Base-by-base conservation (phyloP, 495 filamentous ascomycete genomes). In the Massariosphaeria phaeospora region DNA sequence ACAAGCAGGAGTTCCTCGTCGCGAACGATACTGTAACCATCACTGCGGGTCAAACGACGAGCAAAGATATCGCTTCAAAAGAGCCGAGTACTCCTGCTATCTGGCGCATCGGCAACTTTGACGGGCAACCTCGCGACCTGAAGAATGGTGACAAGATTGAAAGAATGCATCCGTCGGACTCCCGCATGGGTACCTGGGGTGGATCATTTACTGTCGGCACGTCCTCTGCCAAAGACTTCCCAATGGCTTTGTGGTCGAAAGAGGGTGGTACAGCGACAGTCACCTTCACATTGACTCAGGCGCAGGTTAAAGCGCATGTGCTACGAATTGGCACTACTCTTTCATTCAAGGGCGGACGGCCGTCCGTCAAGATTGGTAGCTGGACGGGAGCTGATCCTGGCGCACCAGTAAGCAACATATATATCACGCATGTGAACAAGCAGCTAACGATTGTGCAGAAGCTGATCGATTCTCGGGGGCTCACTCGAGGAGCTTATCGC, bases 91-190 rank as follows among this genome's bases (percentile, higher is more conserved):
- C 55, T 2, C 18, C 48, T 4, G 42, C 53, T n/a, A 47, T 59
- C 10, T 59, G 55, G 55, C 48, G 55, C 26, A 53, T 59, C 26
- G 55, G 55, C 18, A 39, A 59, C 1, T 59, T 59, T 21, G 55
- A 59, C 29, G 55, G 55, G 10, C 48, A 45, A 21, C 55, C 55
- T 6, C 33, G 46, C 11, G 55, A 59, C 9, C 42, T 59, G 8
- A 59, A 53, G 41, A 59, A 59, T 30, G 55, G 55, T 2, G 55
- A 59, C 30, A 59, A 59, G 48, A 59, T 59, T 20, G 42, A 46
- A 41, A 38, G 55, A 23, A 59, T 59, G 55, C 55, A 59, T 33
- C 55, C 55, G 1, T 52, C 48, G 7, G 55, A 59, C 30, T 40
- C 42, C 11, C 39, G 55, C 3, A 59, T 59, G 55, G 38, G 18